These are phyloP conservation scores for Ophiocordyceps unilateralis DNA, from an alignment of 2,329 filamentous ascomycete genomes.

Conservation along the genomic window DNA sequence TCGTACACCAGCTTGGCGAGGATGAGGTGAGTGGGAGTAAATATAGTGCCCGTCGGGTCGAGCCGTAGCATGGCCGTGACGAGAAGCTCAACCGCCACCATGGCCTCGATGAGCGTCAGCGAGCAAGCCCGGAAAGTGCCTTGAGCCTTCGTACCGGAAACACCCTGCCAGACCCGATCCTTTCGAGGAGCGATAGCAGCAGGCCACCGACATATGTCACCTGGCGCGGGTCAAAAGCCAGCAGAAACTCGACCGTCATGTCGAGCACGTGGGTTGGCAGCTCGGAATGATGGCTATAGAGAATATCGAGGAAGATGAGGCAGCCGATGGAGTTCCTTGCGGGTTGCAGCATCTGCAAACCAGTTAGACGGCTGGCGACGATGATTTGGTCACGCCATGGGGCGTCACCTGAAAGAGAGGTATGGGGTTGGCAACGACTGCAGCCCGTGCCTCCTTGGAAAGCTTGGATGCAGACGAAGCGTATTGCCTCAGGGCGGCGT, in stretches of 20 bases:
- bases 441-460: constrained; percentile 13
- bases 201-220: constrained; percentile 30
- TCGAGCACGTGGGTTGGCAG: constrained; percentile 19
- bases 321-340: constrained; percentile 32
- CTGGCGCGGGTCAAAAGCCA: constrained; percentile 31
- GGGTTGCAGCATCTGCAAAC: constrained; percentile 26
- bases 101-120: constrained; percentile 17
- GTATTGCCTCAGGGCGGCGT: constrained; percentile 22
- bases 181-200: constrained; percentile 26
- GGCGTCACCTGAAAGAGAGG: constrained; percentile 23
- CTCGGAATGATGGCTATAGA: constrained; percentile 13
- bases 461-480: constrained; percentile 19
- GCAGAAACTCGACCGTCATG: constrained; percentile 25
- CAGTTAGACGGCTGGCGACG: not conserved
- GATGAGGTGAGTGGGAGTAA: constrained; percentile 45
- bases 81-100: constrained; percentile 26
- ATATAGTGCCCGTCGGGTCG: constrained; percentile 47
- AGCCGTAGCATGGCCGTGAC: constrained; percentile 42
- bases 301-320: constrained; percentile 26
- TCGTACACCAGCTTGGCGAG: constrained; percentile 43
- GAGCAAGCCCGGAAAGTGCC: not conserved
- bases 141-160: constrained; percentile 19
- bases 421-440: constrained; percentile 16
- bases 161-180: constrained; percentile 19
- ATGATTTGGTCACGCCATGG: no score